Evolutionary conservation across 2,329 filamentous ascomycete species (phyloP), one percentile per base, ranked within the genome.

Genomic region (Fusarium beomiforme): DNA sequence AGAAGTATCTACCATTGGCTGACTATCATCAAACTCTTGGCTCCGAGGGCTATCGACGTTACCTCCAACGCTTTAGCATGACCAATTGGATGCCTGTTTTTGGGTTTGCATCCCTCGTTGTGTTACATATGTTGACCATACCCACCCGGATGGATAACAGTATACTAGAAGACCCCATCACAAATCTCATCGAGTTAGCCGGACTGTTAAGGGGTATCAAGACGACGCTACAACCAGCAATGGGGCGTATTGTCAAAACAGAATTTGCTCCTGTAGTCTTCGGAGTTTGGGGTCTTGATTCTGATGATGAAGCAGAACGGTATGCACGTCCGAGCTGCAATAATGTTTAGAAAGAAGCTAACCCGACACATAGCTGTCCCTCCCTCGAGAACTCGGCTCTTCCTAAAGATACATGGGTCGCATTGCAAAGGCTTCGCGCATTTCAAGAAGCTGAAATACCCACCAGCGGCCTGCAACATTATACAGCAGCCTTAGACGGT

Each of bases 51-150:
- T 79, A 79, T 39, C 76, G 77, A 13, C 55, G 62, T 4, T 55
- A 65, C 8, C 64, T 79, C 10, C 64, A 71, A 17, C 42, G 63
- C 8, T 62, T 77, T 12, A 33, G 68, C 33, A 26, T 70, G 10
- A 53, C 63, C 5, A 74, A 70, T 41, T 77, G 74, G 70, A 59
- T 67, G 41, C 79, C 82, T n/a, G 76, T 81, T 39, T 81, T 83
- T 39, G 81, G 79, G 71, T 83, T 85, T 54, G 82, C 83, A 59
- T 82, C 82, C 17, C 79, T 79, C 7, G 79, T 79, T 54, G 78
- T 83, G 5, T 17, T 79, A 10, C 72, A 71, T n/a, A 78, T 78
- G 72, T 37, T 76, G 29, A 71, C 69, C 12, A 67, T 76, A 11
- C 75, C 75, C 1, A 61, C 33, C 29, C 71, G 75, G 6, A 72